Base-by-base conservation (phyloP, 1,139 yeast genomes). In the Yamadazyma kanchanaburiensis region DNA sequence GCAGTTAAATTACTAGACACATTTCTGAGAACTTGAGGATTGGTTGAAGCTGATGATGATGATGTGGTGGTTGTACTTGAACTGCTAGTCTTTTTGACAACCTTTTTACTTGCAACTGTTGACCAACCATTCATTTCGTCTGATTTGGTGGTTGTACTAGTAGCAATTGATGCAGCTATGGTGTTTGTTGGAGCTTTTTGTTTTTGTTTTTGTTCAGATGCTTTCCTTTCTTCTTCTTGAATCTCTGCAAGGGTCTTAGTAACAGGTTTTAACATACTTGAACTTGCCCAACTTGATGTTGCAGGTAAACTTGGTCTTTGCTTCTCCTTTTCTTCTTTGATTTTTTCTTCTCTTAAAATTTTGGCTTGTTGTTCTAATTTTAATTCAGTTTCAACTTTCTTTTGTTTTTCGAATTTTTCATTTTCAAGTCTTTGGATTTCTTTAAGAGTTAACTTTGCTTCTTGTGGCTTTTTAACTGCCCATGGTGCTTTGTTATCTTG, bases 381-480 rank as follows among this genome's bases (percentile, higher is more conserved):
- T 20, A 49, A 31, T 40, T 61, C 63, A 6, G 53, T 48, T 35
- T 64, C 66, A 15, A 53, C 31, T 38, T 59, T 55, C 39, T 53
- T 64, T 42, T 62, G 67, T 37, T 61, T 64, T 26, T 55, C 62
- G 22, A 56, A 47, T 41, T 65, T 76, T 34, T 72, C 76, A 25
- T 80, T 80, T 49, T 83, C 94, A 37, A 79, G 55, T 39, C 67
- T 73, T 53, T 82, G 91, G 39, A 85, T 80, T 50, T 85, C 86
- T 36, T 77, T 74, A 42, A 85, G 61, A 1, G 86, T 68, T 36
- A 79, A 58, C n/a, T 68, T 53, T 24, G 81, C 79, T 24, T 17
- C 25, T 12, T 57, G 45, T 10, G 53, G 41, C 5, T 51, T 40
- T 10, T 53, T 34, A 20, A 58, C 43, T 5, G 82, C 81, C 82